Conservation (phyloP, 345 rosid species). For the Mangifera indica region DNA sequence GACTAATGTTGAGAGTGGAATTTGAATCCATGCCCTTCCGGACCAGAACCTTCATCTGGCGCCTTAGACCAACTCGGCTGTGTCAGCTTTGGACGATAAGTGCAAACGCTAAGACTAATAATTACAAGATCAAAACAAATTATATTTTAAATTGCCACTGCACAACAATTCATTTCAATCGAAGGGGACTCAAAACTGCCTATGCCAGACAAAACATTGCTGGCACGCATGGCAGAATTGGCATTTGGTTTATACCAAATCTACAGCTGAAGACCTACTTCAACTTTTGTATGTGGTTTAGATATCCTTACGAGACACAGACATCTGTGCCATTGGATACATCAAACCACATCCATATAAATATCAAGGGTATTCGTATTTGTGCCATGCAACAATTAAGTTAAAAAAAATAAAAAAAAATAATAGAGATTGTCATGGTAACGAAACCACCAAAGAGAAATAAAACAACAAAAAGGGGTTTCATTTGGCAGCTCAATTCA, state of each 20-base stretch:
- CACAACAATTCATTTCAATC: too few species aligned
- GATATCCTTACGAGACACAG: too few species aligned
- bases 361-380: not conserved
- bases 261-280: too few species aligned
- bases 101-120: too few species aligned
- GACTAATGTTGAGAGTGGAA: conserved; percentile 4
- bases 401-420: not conserved
- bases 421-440: not conserved
- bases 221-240: too few species aligned
- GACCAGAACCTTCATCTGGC: conserved; percentile 99
- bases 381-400: not conserved
- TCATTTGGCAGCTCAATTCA: not conserved
- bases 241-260: too few species aligned
- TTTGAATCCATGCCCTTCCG: conserved; percentile 99
- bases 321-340: too few species aligned
- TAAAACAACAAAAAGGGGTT: conserved; percentile 3
- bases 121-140: too few species aligned
- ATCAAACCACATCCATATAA: not conserved
- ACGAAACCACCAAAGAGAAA: not conserved
- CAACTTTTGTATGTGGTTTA: too few species aligned
- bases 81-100: conserved; percentile 71
- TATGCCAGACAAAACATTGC: too few species aligned
- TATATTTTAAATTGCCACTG: too few species aligned
- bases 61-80: conserved; percentile 99
- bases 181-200: too few species aligned